phyloP scores from a whole-genome alignment of 805 yeast species.

The Dipodascus geniculatus region DNA sequence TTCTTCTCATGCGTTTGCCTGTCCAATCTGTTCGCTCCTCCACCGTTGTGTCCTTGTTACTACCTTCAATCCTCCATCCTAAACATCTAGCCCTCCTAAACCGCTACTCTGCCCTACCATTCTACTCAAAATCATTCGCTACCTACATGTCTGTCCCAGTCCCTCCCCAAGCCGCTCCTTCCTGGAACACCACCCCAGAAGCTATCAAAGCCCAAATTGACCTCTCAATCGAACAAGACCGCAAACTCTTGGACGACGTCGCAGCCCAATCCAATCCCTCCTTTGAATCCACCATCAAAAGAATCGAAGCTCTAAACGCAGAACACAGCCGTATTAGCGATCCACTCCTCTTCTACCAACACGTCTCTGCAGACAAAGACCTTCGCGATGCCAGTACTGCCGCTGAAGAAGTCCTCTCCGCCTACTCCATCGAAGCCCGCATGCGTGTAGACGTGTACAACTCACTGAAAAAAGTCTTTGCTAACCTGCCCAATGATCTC shows the following conservation, averaged over 20 bases:
- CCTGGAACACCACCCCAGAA: constrained; percentile 51
- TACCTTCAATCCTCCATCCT: neutral
- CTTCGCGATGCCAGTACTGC: constrained; percentile 59
- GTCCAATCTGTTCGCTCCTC: neutral
- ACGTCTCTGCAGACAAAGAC: constrained; percentile 53
- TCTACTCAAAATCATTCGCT: neutral
- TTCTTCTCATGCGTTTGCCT: constrained; percentile 1
- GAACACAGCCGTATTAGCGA: constrained; percentile 33
- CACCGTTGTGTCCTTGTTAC: neutral
- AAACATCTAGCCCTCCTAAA: neutral
- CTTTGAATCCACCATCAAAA: constrained; percentile 43
- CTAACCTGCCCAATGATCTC: constrained; percentile 23
- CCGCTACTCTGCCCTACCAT: no score
- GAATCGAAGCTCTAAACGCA: constrained; percentile 42
- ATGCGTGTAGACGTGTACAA: constrained; percentile 56
- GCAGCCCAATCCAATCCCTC: constrained; percentile 40
- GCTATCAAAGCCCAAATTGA: constrained; percentile 34
- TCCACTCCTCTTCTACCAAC: constrained; percentile 57
- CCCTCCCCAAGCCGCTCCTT: constrained; percentile 26
- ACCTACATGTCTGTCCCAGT: constrained; percentile 5
- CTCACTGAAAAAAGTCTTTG: constrained; percentile 43
- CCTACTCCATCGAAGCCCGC: constrained; percentile 50
- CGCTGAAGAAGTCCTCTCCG: constrained; percentile 47
- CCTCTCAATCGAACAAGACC: constrained; percentile 33
- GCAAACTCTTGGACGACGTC: constrained; percentile 39